Evolutionary conservation across 2,329 filamentous ascomycete genomes (phyloP).

Genomic region (Monilinia vaccinii-corymbosi): DNA sequence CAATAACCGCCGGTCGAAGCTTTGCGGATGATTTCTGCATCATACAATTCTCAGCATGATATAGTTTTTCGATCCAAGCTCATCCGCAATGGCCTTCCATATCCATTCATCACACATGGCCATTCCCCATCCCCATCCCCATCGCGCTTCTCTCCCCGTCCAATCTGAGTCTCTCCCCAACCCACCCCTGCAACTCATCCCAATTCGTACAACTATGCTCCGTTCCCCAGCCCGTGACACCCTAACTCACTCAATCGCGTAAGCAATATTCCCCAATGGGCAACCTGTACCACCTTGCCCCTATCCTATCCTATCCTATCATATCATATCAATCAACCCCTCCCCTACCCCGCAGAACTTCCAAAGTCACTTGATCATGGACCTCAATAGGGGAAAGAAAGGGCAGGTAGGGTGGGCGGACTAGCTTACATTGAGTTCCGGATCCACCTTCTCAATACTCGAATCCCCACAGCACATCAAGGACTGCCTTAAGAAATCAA

Average conservation of each 20-base stretch:
- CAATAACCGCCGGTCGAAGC: no score
- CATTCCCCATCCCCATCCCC: not conserved
- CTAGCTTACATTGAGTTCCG: not conserved
- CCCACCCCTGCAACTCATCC: slow-evolving; percentile 1
- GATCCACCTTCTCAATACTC: slow-evolving; percentile 5
- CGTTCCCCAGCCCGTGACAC: not conserved
- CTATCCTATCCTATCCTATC: no score
- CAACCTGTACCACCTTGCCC: no score
- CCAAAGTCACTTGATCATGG: rapidly evolving
- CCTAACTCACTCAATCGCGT: not conserved
- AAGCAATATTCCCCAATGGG: not conserved
- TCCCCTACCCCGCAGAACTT: rapidly evolving
- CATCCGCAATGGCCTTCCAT: not conserved
- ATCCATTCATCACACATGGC: not conserved
- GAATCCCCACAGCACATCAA: slow-evolving; percentile 15
- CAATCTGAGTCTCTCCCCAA: not conserved
- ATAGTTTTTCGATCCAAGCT: no score
- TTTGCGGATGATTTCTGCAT: no score
- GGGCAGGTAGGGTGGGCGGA: no score
- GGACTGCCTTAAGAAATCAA: slow-evolving; percentile 14
- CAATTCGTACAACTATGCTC: slow-evolving; percentile 1
- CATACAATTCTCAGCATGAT: not conserved
- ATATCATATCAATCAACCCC: no score
- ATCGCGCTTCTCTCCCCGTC: not conserved
- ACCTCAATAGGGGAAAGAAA: not conserved